Evolutionary conservation across 768 basidiomycete species (phyloP).

Genomic region (Boletus eberwhitei): DNA sequence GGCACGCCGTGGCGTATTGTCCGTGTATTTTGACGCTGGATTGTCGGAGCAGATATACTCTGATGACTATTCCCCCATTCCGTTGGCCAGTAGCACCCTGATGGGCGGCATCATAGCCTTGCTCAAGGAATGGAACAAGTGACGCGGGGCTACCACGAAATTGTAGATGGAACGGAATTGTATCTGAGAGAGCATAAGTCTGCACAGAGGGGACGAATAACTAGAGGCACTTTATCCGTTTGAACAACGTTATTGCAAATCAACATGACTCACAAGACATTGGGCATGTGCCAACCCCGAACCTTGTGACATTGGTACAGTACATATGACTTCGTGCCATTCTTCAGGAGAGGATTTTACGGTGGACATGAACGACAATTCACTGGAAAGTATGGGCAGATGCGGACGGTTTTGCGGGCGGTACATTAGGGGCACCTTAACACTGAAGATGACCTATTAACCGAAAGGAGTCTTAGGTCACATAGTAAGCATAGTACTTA

Average conservation of each 20-base stretch:
- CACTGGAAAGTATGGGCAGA: slow-evolving; percentile 45
- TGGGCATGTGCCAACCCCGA: slow-evolving; percentile 40
- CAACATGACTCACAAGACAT: slow-evolving; percentile 44
- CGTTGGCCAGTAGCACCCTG: not conserved
- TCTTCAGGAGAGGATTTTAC: slow-evolving; percentile 65
- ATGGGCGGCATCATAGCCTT: slow-evolving; percentile 4
- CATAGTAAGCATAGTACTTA: slow-evolving; percentile 25
- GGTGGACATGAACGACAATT: slow-evolving; percentile 50
- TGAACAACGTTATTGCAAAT: not conserved
- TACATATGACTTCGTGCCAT: slow-evolving; percentile 51
- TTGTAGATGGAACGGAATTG: slow-evolving; percentile 65
- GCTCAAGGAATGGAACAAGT: slow-evolving; percentile 43
- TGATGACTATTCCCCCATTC: slow-evolving; percentile 31
- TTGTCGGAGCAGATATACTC: slow-evolving; percentile 55
- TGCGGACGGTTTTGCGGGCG: slow-evolving; percentile 52
- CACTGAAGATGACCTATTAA: slow-evolving; percentile 29
- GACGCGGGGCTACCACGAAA: slow-evolving; percentile 46
- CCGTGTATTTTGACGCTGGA: slow-evolving; percentile 34
- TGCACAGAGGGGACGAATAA: slow-evolving; percentile 57
- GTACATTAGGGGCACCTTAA: slow-evolving; percentile 50
- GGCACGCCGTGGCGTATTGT: slow-evolving; percentile 3
- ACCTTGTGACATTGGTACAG: slow-evolving; percentile 37
- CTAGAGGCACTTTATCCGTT: slow-evolving; percentile 31
- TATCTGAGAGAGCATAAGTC: slow-evolving; percentile 51
- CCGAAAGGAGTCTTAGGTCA: not conserved